Base-by-base conservation (phyloP, 1,284 basidiomycete genomes). In the Tremellales sp. region DNA sequence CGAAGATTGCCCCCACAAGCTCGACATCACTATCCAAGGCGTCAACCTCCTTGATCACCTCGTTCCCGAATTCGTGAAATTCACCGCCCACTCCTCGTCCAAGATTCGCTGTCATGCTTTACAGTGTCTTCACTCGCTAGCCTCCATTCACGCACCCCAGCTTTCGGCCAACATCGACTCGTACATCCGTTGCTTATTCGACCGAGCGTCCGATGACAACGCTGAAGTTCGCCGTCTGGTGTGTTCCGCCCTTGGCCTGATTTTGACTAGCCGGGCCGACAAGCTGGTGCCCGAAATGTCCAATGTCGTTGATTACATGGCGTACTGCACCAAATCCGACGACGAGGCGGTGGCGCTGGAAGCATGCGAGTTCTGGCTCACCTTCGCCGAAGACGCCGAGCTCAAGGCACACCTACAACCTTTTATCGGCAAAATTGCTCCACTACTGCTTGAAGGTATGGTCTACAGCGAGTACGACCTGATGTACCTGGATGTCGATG, bases 351-450 rank as follows among this genome's bases (percentile, higher is more conserved):
- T 97, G 46, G 91, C 92, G 3, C 79, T 97, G 37, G 93, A 97
- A 76, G 96, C 96, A 12, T 97, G 92, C 80, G 96, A 99, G 79
- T 98, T 99, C 76, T 98, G 96, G 96, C 81, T 99, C 56, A 97
- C 94, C 1, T 98, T 99, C 67, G 92, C 96, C 15, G 96, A 99
- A 72, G 91, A 97, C 66, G 83, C 84, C 13, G 85, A 89, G 44
- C 80, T 98, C 23, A 83, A 84, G 15, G 82, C 84, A 13, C 89
- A 87, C 72, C 79, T 99, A 25, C 84, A 84, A 48, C 92, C 91
- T 0, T 83, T 93, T 56, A 80, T 99, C 8, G 81, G 79, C 36
- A 87, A 87, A 61, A 87, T 99, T 40, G 91, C 89, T 0, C 96
- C 96, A 0, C 87, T 97, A 13, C 78, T 99, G 25, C 80, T 99